These are phyloP conservation scores for Thielaviopsis ethacetica DNA, from an alignment of 2,329 filamentous ascomycete species.

Conservation along the genomic window DNA sequence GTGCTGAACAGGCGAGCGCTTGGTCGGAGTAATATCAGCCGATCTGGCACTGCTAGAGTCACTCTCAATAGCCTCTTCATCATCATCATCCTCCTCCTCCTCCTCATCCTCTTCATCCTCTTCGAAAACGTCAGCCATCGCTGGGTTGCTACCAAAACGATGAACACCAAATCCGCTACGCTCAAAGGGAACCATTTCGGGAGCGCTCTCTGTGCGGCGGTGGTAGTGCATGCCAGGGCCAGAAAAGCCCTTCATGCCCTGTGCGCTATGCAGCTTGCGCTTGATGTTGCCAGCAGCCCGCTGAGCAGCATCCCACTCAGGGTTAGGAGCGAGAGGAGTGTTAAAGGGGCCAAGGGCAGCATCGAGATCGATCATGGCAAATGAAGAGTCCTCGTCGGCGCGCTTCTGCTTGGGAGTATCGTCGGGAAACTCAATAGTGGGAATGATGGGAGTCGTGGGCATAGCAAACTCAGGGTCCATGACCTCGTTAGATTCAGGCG, in stretches of 20 bases:
- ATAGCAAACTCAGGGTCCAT: slow-evolving; percentile 10
- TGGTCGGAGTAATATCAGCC: slow-evolving; percentile 9
- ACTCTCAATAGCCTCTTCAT: slow-evolving; percentile 19
- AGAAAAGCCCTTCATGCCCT: slow-evolving; percentile 50
- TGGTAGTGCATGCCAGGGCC: slow-evolving; percentile 62
- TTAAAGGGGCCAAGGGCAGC: slow-evolving; percentile 87
- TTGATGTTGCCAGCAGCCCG: slow-evolving; percentile 37
- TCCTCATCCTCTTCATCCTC: slow-evolving; percentile 44
- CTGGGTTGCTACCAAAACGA: slow-evolving; percentile 48
- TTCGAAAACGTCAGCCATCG: slow-evolving; percentile 77
- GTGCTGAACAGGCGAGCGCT: slow-evolving; percentile 8
- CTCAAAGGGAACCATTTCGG: slow-evolving; percentile 63
- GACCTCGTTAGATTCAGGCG: slow-evolving; percentile 7
- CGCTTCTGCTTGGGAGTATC: slow-evolving; percentile 6
- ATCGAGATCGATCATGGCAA: slow-evolving; percentile 82
- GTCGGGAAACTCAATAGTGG: slow-evolving; percentile 16
- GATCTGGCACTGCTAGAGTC: slow-evolving; percentile 11
- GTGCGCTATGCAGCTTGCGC: slow-evolving; percentile 61
- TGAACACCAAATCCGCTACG: slow-evolving; percentile 38
- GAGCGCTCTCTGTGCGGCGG: slow-evolving; percentile 63
- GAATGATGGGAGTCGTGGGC: slow-evolving; percentile 2
- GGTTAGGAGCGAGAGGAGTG: slow-evolving; percentile 49
- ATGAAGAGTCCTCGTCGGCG: slow-evolving; percentile 44
- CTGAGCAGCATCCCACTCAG: slow-evolving; percentile 52
- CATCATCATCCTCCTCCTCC: slow-evolving; percentile 23